phyloP scores from a whole-genome alignment of 164 flowering plant species.

The Sextonia rubra region DNA sequence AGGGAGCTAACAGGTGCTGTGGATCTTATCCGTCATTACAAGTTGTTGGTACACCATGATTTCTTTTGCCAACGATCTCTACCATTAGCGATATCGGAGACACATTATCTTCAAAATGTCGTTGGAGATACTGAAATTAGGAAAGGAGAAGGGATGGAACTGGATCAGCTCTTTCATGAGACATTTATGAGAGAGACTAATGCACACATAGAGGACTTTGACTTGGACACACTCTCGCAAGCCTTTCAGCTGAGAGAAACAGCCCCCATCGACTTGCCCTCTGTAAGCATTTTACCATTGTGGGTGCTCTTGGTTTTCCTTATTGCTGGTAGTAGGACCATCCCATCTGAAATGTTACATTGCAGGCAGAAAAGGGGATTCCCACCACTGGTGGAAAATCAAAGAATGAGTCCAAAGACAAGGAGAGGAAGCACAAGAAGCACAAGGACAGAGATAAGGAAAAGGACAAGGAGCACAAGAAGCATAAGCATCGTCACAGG shows the following conservation, averaged over 20 bases:
- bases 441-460: conserved; percentile 70
- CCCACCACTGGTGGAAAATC: conserved; percentile 55
- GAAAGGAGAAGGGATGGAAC: conserved; percentile 90
- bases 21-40: conserved; percentile 77
- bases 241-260: conserved; percentile 74
- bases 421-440: conserved; percentile 69
- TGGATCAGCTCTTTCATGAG: conserved; percentile 69
- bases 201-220: conserved; percentile 69
- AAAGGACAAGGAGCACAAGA: conserved; percentile 73
- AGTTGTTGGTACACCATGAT: conserved; percentile 65
- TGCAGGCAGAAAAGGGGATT: conserved; percentile 65
- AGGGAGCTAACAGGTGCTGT: conserved; percentile 83
- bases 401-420: conserved; percentile 59
- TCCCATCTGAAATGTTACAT: neutral
- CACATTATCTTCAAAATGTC: conserved; percentile 80
- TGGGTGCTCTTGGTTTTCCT: neutral
- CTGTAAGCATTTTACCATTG: conserved; percentile 38
- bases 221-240: conserved; percentile 55
- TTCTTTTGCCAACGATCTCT: conserved; percentile 81
- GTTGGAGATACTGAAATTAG: conserved; percentile 87
- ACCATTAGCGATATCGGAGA: conserved; percentile 71
- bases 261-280: conserved; percentile 53
- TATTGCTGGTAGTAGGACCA: neutral
- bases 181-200: conserved; percentile 35
- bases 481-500: conserved; percentile 67